A percentile compares a stretch with the other conserved stretches of the same genome.
phyloP scores from a whole-genome alignment of 2,329 filamentous ascomycete genomes.

The Colletotrichum neosansevieriae region DNA sequence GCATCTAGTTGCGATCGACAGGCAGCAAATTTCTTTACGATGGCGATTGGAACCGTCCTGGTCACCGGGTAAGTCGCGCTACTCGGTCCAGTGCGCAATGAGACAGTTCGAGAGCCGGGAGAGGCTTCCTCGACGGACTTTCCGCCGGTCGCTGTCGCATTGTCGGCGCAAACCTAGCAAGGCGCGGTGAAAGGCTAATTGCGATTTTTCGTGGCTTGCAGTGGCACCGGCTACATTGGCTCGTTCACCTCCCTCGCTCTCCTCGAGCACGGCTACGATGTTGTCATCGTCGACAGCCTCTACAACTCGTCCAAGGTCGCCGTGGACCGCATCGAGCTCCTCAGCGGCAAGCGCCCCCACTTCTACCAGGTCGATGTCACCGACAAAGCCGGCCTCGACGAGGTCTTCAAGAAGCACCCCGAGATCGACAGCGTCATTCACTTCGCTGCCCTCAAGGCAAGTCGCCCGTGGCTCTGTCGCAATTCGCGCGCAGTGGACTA shows the following conservation, averaged over 20 bases:
- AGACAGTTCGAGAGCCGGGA: not conserved
- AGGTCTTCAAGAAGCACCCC: constrained; percentile 88
- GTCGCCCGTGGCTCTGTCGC: constrained; percentile 39
- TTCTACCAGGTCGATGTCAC: constrained; percentile 93
- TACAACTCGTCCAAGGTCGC: constrained; percentile 97
- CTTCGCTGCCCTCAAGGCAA: constrained; percentile 95
- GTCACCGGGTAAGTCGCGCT: constrained; percentile 82
- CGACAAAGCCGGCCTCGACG: constrained; percentile 84
- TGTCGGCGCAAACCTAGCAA: constrained; percentile 22
- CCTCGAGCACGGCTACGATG: constrained; percentile 93
- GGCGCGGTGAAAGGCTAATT: constrained; percentile 22
- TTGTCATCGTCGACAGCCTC: constrained; percentile 94
- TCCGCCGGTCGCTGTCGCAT: constrained; percentile 10
- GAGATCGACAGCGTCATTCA: constrained; percentile 98
- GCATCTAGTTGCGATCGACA: constrained; percentile 25
- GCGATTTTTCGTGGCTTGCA: constrained; percentile 54
- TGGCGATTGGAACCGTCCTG: constrained; percentile 89
- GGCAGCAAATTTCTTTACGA: constrained; percentile 53
- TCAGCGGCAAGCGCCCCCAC: constrained; percentile 86
- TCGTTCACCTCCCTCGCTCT: constrained; percentile 95
- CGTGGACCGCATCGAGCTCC: constrained; percentile 93
- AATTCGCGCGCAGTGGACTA: not conserved
- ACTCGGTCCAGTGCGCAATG: not conserved
- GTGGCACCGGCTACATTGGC: constrained; percentile 98
- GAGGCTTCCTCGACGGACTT: constrained; percentile 8